Percentiles rank a stretch among this genome's conserved stretches.
Evolutionary conservation across 768 basidiomycete species (phyloP).

Genomic region (Rhodotorula graminis): DNA sequence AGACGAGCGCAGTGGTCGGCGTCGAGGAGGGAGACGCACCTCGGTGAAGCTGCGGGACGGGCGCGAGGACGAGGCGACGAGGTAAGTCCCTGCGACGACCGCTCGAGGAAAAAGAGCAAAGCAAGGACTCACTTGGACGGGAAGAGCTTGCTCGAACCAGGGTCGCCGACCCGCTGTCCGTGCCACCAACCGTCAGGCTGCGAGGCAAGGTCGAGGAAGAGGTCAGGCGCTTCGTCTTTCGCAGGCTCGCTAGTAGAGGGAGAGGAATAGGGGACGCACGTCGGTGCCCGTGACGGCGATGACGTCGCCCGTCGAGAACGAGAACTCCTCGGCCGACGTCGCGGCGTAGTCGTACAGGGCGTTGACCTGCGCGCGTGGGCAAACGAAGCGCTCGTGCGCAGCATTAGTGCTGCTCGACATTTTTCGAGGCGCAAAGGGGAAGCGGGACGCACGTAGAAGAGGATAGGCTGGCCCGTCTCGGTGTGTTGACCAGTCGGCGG

Average conservation of each 20-base stretch:
- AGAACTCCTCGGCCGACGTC: conserved; percentile 86
- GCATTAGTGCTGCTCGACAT: too few relatives aligned
- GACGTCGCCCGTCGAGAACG: conserved; percentile 90
- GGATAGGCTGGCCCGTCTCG: conserved; percentile 71
- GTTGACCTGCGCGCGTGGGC: conserved; percentile 64
- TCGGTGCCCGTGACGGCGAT: conserved; percentile 92
- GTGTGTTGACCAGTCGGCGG: conserved; percentile 64
- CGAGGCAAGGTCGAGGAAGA: rapidly evolving
- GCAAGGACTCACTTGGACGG: conserved; percentile 39
- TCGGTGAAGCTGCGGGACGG: neutral
- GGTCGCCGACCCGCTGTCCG: conserved; percentile 61
- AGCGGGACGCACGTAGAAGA: conserved; percentile 62
- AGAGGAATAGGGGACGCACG: conserved; percentile 52
- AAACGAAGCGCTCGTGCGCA: too few relatives aligned
- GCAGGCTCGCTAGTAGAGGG: too few relatives aligned
- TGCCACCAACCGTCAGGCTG: conserved; percentile 88
- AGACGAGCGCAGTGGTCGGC: too few relatives aligned
- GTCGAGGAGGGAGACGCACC: neutral
- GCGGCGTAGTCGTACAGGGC: conserved; percentile 82
- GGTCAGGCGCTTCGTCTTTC: neutral
- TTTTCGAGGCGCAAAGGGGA: too few relatives aligned
- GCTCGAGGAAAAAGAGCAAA: conserved; percentile 11
- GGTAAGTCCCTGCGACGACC: neutral
- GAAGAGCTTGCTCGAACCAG: conserved; percentile 39
- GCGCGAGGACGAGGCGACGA: too few relatives aligned